Evolutionary conservation across 345 rosid species (phyloP).

Genomic region (Murraya koenigii): DNA sequence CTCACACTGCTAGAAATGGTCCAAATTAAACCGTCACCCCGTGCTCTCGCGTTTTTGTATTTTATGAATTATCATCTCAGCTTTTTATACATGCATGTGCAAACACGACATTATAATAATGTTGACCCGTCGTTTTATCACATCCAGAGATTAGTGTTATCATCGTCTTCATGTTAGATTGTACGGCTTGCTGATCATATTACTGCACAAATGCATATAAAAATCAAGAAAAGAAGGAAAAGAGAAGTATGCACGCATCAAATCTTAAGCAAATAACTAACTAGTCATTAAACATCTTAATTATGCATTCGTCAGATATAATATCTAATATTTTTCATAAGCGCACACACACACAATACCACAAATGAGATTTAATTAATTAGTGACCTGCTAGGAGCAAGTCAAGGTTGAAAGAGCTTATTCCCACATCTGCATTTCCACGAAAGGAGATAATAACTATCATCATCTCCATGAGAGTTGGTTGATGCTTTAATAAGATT

Average conservation of each 20-base stretch:
- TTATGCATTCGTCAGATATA: background rate
- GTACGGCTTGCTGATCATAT: background rate
- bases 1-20: too few relatives aligned
- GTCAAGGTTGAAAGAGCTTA: conserved; percentile 41
- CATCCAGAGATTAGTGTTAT: background rate
- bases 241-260: background rate
- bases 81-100: too few relatives aligned
- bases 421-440: conserved; percentile 63
- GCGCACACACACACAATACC: background rate
- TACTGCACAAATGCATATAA: background rate
- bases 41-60: too few relatives aligned
- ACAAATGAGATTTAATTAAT: background rate
- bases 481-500: background rate
- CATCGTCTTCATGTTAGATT: background rate
- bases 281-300: background rate
- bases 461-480: conserved; percentile 13
- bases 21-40: too few relatives aligned
- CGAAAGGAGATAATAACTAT: conserved; percentile 39
- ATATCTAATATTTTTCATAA: background rate
- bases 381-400: background rate
- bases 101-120: too few relatives aligned
- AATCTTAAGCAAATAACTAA: background rate
- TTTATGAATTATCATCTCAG: too few relatives aligned
- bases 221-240: background rate
- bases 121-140: too few relatives aligned